Conservation (phyloP, 768 basidiomycete genomes). For the Lactarius hatsudake region DNA sequence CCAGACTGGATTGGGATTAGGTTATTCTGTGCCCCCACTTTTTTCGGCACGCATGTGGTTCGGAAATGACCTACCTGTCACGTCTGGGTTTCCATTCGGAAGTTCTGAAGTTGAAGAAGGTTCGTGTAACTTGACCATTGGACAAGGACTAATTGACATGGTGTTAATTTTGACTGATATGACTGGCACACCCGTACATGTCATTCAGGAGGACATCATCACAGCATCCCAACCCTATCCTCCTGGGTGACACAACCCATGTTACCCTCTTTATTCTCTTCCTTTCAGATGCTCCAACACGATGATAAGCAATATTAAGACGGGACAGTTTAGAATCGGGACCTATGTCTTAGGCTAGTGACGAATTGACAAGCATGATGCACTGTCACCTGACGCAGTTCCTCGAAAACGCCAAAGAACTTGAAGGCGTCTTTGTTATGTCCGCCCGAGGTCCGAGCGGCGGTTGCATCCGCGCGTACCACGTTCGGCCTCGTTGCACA, state of each 20-base stretch:
- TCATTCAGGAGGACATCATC: not conserved
- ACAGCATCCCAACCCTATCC: not conserved
- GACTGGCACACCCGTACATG: not conserved
- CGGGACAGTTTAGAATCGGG: not conserved
- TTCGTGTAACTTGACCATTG: not conserved
- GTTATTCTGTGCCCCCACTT: not conserved
- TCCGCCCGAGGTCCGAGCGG: too few relatives aligned
- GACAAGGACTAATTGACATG: not conserved
- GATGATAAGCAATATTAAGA: not conserved
- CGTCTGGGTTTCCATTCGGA: not conserved
- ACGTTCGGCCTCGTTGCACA: too few relatives aligned
- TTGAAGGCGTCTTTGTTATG: too few relatives aligned
- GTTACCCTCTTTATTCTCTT: not conserved
- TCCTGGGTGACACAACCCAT: not conserved
- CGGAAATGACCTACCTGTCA: conserved; percentile 1
- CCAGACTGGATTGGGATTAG: conserved; percentile 29
- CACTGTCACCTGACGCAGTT: not conserved
- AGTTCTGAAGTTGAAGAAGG: not conserved
- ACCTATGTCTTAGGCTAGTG: not conserved
- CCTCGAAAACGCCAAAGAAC: not conserved
- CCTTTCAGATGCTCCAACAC: not conserved
- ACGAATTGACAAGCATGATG: not conserved
- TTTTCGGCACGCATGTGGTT: not conserved
- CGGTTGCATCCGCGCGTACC: too few relatives aligned
- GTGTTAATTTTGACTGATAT: not conserved